These are phyloP conservation scores for Fusarium sp. DNA, from an alignment of 2,329 filamentous ascomycete genomes.

Conservation along the genomic window DNA sequence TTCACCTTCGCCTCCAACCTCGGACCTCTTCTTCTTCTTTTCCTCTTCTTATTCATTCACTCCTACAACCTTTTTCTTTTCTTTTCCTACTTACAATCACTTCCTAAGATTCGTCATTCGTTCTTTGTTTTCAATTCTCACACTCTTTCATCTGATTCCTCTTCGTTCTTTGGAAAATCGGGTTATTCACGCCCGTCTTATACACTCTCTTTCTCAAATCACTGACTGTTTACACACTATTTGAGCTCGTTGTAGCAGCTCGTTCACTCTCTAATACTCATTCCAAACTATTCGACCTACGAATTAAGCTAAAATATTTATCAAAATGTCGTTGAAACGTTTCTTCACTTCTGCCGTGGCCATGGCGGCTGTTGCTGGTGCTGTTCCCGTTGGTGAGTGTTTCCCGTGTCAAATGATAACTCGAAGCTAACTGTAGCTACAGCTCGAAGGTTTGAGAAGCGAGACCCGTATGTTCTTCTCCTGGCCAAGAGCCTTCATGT, in stretches of 20 bases:
- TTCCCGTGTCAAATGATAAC: too few relatives aligned
- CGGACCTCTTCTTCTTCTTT: not conserved
- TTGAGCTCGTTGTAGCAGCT: conserved; percentile 23
- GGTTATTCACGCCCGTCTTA: conserved; percentile 14
- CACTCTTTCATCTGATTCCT: conserved; percentile 24
- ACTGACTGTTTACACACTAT: conserved; percentile 9
- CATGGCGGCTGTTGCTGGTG: conserved; percentile 35
- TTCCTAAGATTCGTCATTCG: conserved; percentile 25
- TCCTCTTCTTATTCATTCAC: conserved; percentile 14
- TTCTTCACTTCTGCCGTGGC: conserved; percentile 42
- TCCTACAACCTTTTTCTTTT: conserved; percentile 3
- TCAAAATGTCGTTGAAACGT: conserved; percentile 35
- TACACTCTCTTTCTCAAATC: conserved; percentile 13
- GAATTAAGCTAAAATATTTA: not conserved
- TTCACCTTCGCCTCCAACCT: not conserved
- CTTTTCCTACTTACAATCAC: not conserved
- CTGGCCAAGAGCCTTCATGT: not conserved
- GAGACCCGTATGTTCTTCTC: conserved; percentile 24
- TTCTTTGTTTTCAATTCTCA: conserved; percentile 14
- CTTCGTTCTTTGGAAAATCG: conserved; percentile 27
- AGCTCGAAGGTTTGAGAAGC: conserved; percentile 27
- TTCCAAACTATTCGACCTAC: not conserved
- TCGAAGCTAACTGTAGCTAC: not conserved
- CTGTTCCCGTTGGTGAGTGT: conserved; percentile 41
- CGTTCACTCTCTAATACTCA: conserved; percentile 20